Conservation (phyloP, 2,329 filamentous ascomycete species). For the Xenoacremonium recifei region DNA sequence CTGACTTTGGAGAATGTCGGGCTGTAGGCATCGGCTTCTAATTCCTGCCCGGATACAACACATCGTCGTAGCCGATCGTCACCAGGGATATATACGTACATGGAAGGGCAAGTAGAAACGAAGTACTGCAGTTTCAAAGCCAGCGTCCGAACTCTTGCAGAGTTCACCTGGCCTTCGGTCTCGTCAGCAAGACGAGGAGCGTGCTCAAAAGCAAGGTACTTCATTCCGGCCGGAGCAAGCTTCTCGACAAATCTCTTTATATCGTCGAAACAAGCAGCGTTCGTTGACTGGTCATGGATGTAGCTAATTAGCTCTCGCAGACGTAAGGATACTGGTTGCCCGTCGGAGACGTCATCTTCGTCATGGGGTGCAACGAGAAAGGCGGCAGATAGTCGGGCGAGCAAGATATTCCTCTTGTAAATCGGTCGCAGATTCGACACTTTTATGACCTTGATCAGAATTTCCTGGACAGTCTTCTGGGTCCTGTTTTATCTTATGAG, state of each 20-base stretch:
- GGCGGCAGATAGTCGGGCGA: slow-evolving; percentile 37
- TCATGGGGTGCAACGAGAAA: slow-evolving; percentile 33
- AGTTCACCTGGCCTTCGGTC: slow-evolving; percentile 17
- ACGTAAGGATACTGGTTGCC: slow-evolving; percentile 28
- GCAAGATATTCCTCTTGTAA: slow-evolving; percentile 37
- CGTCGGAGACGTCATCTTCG: slow-evolving; percentile 26
- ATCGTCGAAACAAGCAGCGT: slow-evolving; percentile 46
- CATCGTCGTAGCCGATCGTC: slow-evolving; percentile 22
- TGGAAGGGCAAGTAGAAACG: slow-evolving; percentile 36
- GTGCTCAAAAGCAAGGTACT: slow-evolving; percentile 37
- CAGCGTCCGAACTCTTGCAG: slow-evolving; percentile 32
- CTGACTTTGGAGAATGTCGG: slow-evolving; percentile 24
- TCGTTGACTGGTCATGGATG: slow-evolving; percentile 33
- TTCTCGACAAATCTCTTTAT: slow-evolving; percentile 43
- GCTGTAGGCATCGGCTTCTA: slow-evolving; percentile 16
- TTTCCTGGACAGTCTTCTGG: slow-evolving; percentile 22
- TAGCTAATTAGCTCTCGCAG: slow-evolving; percentile 35
- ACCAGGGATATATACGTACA: slow-evolving; percentile 18
- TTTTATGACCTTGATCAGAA: slow-evolving; percentile 31
- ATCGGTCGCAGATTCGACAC: slow-evolving; percentile 33
- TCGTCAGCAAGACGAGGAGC: slow-evolving; percentile 31
- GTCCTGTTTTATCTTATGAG: slow-evolving; percentile 17
- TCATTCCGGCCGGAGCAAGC: slow-evolving; percentile 40
- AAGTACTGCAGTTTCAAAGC: slow-evolving; percentile 45
- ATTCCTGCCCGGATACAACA: slow-evolving; percentile 18